A percentile compares a stretch with the other conserved stretches of the same genome.
Conservation (phyloP, 2,329 filamentous ascomycete genomes). For the Phyllosticta citrichinensis region DNA sequence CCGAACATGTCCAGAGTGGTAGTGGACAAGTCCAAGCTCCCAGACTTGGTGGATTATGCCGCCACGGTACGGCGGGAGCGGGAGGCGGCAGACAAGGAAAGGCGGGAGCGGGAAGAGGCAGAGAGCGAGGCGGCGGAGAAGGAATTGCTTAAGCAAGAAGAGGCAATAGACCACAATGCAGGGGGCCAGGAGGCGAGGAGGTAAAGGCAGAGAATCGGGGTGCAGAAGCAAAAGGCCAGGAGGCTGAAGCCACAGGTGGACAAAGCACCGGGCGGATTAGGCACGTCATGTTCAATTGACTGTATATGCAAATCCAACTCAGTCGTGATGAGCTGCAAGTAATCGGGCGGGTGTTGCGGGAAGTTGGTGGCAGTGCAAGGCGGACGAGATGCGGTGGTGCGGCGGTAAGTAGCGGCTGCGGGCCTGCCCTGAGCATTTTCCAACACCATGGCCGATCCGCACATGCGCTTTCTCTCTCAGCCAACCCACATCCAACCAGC, state of each 20-base stretch:
- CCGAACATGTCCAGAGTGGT: background rate
- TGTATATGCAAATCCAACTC: too few relatives aligned
- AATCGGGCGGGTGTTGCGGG: too few relatives aligned
- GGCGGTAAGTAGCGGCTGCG: too few relatives aligned
- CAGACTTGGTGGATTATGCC: background rate
- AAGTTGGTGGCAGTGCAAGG: too few relatives aligned
- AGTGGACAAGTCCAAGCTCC: background rate
- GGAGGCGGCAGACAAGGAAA: background rate
- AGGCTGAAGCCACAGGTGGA: background rate
- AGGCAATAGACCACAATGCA: background rate
- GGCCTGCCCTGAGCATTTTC: background rate
- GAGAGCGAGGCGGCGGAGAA: background rate
- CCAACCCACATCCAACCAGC: background rate
- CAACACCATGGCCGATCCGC: background rate
- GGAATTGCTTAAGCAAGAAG: background rate
- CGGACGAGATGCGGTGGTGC: too few relatives aligned
- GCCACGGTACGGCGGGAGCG: background rate
- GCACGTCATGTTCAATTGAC: background rate
- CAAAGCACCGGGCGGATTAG: background rate
- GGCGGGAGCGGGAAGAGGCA: background rate
- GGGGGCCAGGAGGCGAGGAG: background rate
- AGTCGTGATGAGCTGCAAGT: too few relatives aligned
- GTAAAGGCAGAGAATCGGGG: background rate
- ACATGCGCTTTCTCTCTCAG: background rate
- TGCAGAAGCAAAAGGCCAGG: background rate